phyloP scores from a whole-genome alignment of 768 basidiomycete genomes.

The Russula virescens region DNA sequence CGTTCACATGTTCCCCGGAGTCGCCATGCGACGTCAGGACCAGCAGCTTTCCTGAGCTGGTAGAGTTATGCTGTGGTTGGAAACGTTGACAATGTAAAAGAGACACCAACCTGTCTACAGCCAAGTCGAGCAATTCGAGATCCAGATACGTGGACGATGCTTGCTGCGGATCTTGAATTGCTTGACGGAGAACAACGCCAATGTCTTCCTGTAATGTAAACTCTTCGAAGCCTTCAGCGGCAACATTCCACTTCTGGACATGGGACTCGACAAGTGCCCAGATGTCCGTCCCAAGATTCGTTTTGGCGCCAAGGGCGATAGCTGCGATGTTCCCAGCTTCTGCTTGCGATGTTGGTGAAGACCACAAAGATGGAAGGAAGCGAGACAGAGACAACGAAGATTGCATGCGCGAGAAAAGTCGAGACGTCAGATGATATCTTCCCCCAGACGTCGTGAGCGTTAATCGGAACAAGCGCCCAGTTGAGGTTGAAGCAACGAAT shows the following conservation, averaged over 20 bases:
- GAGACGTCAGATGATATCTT: constrained; percentile 54
- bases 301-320: constrained; percentile 45
- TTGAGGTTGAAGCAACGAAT: constrained; percentile 63
- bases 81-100: not conserved
- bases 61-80: not conserved
- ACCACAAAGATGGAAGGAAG: constrained; percentile 40
- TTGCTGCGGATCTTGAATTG: constrained; percentile 41
- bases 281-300: constrained; percentile 46
- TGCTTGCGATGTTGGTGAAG: constrained; percentile 37
- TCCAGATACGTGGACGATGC: constrained; percentile 46
- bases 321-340: constrained; percentile 60
- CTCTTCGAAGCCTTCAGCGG: constrained; percentile 66
- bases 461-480: constrained; percentile 60
- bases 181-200: constrained; percentile 41
- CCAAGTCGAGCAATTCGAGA: constrained; percentile 68
- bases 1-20: constrained; percentile 40
- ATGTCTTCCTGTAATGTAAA: constrained; percentile 52
- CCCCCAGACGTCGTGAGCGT: constrained; percentile 62
- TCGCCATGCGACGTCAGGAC: constrained; percentile 66
- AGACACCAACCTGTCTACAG: constrained; percentile 47
- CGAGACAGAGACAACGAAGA: constrained; percentile 41
- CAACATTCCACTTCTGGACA: constrained; percentile 67
- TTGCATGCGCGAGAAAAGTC: constrained; percentile 54
- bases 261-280: constrained; percentile 66
- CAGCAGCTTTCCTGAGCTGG: constrained; percentile 48